Evolutionary conservation across 345 rosid species (phyloP), one percentile per base, ranked within the genome.

Genomic region (Eucalyptus microcorys): DNA sequence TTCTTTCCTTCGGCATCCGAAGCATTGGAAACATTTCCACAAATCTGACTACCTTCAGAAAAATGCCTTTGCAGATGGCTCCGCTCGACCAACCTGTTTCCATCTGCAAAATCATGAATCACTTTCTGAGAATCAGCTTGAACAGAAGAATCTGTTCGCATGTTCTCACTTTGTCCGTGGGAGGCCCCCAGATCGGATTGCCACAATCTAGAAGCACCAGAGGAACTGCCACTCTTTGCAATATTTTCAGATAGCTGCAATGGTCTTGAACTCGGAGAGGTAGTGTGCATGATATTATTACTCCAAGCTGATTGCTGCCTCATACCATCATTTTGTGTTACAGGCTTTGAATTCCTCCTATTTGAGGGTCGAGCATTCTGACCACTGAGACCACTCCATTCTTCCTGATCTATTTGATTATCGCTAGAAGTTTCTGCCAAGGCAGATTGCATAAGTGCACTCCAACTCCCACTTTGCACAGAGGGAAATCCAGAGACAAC

Each of bases 401-500:
- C 96, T 89, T 94, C 98, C 85, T 94, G 95, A 84, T 64, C n/a
- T 80, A 93, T 94, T 32, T 90, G 87, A 80, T 95, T 96, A 86
- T 90, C 92, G 57, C 91, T 93, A 66, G 97, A 94, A 89, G 99
- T 92, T 94, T 98, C 99, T 86, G 97, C 98, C 40, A 98, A 96
- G 90, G 99, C 99, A 90, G 99, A 97, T 89, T 95, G 99, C 99
- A 98, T 98, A 88, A 98, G 99, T 87, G 99, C 99, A 94, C 99
- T 97, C 99, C 99, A 98, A 89, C 98, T 95, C 91, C 99, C 99
- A 93, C 97, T 95, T 89, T 95, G 98, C 90, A 96, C 40, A 48
- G 98, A 96, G 89, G 98, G 93, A 90, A 93, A 90, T 87, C 95
- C 90, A 90, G 95, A 93, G 42, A 86, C 87, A 86, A 85, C 37